These are phyloP conservation scores for Cercospora janseana DNA, from an alignment of 2,329 filamentous ascomycete genomes.

Conservation along the genomic window DNA sequence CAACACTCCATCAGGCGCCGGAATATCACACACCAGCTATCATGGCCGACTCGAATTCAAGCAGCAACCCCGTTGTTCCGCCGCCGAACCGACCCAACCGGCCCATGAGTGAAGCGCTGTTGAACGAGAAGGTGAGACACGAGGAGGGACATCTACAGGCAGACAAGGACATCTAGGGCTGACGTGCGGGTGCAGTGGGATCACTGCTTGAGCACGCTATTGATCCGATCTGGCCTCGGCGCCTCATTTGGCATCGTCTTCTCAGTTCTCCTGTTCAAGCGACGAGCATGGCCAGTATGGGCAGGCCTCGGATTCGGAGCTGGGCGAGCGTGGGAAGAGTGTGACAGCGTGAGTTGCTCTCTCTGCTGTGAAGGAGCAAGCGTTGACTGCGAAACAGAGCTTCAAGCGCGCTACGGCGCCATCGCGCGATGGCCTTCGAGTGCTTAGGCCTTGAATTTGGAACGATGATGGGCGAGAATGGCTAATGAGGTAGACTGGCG, in stretches of 20 bases:
- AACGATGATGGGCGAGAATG: not conserved
- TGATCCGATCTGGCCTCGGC: constrained; percentile 94
- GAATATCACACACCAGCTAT: constrained; percentile 22
- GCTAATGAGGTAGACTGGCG: not conserved
- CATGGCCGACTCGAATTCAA: constrained; percentile 56
- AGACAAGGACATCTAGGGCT: not conserved
- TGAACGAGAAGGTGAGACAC: constrained; percentile 90
- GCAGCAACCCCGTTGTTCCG: constrained; percentile 59
- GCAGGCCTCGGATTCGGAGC: constrained; percentile 92
- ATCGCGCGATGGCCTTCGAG: constrained; percentile 50
- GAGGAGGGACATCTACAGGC: not conserved
- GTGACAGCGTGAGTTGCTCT: constrained; percentile 64
- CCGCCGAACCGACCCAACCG: constrained; percentile 64
- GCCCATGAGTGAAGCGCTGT: constrained; percentile 93
- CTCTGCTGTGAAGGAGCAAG: not conserved
- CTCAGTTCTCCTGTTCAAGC: constrained; percentile 96
- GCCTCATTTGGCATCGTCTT: constrained; percentile 98
- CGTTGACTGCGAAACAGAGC: constrained; percentile 40
- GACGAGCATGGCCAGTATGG: constrained; percentile 96
- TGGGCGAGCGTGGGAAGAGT: constrained; percentile 96
- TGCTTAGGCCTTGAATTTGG: constrained; percentile 42
- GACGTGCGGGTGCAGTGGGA: constrained; percentile 72
- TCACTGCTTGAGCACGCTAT: constrained; percentile 92
- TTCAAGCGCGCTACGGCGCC: constrained; percentile 52
- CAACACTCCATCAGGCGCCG: not conserved